Percentiles rank a stretch among this genome's conserved stretches.
These are phyloP conservation scores for Gossypium schwendimanii DNA, from an alignment of 441 rosid species.

Conservation along the genomic window DNA sequence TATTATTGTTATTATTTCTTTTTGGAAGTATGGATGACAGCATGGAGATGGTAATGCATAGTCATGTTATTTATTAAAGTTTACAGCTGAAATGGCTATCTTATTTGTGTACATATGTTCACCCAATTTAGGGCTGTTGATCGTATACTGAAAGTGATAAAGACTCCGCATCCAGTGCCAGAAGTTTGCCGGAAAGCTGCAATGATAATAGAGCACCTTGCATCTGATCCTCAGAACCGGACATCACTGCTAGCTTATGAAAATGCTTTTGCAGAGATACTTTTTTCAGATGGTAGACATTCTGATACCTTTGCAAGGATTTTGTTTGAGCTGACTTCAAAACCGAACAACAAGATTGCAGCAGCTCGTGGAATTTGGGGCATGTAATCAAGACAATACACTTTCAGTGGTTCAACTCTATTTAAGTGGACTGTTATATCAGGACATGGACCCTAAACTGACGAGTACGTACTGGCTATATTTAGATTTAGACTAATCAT, in stretches of 20 bases:
- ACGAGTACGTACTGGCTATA: slow-evolving; percentile 6
- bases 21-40: not conserved
- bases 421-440: not conserved
- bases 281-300: slow-evolving; percentile 71
- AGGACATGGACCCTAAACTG: not conserved
- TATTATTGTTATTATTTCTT: not conserved
- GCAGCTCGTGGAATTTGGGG: slow-evolving; percentile 96
- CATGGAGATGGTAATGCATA: not conserved
- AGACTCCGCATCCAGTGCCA: slow-evolving; percentile 78
- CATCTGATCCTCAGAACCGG: slow-evolving; percentile 86
- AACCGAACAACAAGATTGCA: slow-evolving; percentile 79
- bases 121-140: slow-evolving; percentile 72
- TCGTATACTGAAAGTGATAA: slow-evolving; percentile 78
- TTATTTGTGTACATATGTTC: not conserved
- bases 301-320: slow-evolving; percentile 87
- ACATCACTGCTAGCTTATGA: slow-evolving; percentile 60
- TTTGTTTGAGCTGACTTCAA: slow-evolving; percentile 76
- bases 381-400: slow-evolving; percentile 36
- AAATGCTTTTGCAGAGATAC: slow-evolving; percentile 83
- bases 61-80: not conserved
- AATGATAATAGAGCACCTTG: slow-evolving; percentile 83
- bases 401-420: not conserved
- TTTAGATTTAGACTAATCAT: not conserved
- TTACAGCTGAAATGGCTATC: not conserved
- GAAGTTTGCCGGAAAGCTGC: slow-evolving; percentile 94